These are phyloP conservation scores for Nitzschia sp. DNA, from an alignment of 108 stramenopile genomes.

Conservation along the genomic window DNA sequence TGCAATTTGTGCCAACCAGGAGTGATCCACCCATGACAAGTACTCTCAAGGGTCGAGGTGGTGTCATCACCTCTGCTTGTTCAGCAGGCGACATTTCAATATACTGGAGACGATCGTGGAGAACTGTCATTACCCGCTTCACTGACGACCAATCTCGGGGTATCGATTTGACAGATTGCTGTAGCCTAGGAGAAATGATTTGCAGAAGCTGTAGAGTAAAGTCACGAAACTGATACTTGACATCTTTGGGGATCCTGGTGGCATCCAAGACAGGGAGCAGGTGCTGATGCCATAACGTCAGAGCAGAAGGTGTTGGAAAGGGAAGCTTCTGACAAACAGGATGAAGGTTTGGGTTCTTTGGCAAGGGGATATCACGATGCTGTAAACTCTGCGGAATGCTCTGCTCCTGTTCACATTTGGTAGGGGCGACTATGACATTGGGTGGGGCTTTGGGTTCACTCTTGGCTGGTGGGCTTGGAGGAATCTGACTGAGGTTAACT, in stretches of 20 bases:
- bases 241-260: slow-evolving; percentile 30
- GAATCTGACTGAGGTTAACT: too few species aligned
- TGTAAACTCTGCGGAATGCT: too few species aligned
- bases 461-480: too few species aligned
- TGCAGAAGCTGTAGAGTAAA: slow-evolving; percentile 38
- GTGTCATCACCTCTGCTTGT: slow-evolving; percentile 6
- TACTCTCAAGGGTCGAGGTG: slow-evolving; percentile 65
- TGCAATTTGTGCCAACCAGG: slow-evolving; percentile 72
- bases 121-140: slow-evolving; percentile 20
- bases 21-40: slow-evolving; percentile 76
- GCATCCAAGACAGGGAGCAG: slow-evolving; percentile 25
- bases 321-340: slow-evolving; percentile 31
- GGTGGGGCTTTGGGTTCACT: too few species aligned
- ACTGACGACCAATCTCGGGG: slow-evolving; percentile 34
- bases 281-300: slow-evolving; percentile 40
- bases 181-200: slow-evolving; percentile 38
- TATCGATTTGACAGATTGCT: slow-evolving; percentile 27
- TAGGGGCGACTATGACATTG: too few species aligned
- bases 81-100: slow-evolving; percentile 6
- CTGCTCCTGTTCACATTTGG: too few species aligned
- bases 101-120: slow-evolving; percentile 26
- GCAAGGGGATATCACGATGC: too few species aligned
- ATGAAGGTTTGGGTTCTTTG: slow-evolving; percentile 16
- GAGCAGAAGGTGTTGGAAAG: slow-evolving; percentile 27
- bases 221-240: slow-evolving; percentile 28